These are phyloP conservation scores for Lojkania enalia DNA, from an alignment of 2,329 filamentous ascomycete genomes.

Conservation along the genomic window DNA sequence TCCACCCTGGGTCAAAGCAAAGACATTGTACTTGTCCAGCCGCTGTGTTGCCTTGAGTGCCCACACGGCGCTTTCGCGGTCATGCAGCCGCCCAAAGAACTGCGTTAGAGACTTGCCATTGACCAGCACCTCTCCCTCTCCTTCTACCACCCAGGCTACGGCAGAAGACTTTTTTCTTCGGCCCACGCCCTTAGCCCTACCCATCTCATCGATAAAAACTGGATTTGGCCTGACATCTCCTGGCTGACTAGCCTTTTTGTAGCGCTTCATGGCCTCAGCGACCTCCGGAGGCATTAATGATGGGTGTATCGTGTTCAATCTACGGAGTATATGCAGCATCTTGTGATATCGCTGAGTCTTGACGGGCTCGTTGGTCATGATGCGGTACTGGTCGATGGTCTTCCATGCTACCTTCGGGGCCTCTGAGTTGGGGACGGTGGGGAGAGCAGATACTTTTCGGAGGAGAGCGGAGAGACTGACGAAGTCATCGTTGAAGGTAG, in stretches of 20 bases:
- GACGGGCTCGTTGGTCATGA: constrained; percentile 52
- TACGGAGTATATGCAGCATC: constrained; percentile 74
- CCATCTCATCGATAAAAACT: constrained; percentile 72
- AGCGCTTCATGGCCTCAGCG: constrained; percentile 64
- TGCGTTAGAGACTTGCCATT: constrained; percentile 86
- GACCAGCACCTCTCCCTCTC: constrained; percentile 84
- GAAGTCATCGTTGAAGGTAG: constrained; percentile 82
- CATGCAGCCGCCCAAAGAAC: constrained; percentile 84
- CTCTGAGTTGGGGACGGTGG: constrained; percentile 65
- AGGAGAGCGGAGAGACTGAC: constrained; percentile 73
- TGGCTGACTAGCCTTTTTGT: constrained; percentile 75
- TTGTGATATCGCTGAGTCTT: constrained; percentile 72
- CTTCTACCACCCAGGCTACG: constrained; percentile 86
- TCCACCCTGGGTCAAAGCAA: constrained; percentile 80
- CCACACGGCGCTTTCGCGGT: constrained; percentile 94
- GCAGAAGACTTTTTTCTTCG: constrained; percentile 86
- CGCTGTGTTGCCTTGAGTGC: constrained; percentile 79
- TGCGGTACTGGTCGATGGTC: constrained; percentile 73
- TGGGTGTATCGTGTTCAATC: constrained; percentile 84
- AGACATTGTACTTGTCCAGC: constrained; percentile 96
- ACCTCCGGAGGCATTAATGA: constrained; percentile 73
- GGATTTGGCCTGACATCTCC: constrained; percentile 65
- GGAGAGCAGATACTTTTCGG: constrained; percentile 72
- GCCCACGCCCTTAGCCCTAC: constrained; percentile 78
- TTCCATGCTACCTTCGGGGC: constrained; percentile 80